These are phyloP conservation scores for Phytophthora ramorum DNA, from an alignment of 352 stramenopile genomes.

Conservation along the genomic window DNA sequence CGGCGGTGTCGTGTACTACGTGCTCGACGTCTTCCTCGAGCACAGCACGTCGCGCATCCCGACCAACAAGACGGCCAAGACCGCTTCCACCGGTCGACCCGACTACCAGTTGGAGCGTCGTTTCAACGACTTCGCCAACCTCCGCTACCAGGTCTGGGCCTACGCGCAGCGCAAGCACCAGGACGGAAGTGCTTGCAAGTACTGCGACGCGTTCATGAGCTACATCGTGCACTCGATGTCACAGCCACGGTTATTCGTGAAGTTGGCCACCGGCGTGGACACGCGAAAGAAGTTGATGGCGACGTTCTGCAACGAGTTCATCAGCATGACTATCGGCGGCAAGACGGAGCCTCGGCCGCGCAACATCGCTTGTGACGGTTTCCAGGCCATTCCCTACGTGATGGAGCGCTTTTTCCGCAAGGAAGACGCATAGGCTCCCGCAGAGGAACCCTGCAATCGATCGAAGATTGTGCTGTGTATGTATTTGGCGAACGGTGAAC, in stretches of 20 bases:
- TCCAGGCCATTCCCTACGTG: slow-evolving; percentile 51
- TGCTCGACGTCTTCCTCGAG: slow-evolving; percentile 66
- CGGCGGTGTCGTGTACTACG: slow-evolving; percentile 55
- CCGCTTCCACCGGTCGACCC: slow-evolving; percentile 26
- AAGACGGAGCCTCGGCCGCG: slow-evolving; percentile 38
- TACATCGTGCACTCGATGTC: slow-evolving; percentile 61
- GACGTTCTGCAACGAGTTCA: slow-evolving; percentile 60
- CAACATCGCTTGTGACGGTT: slow-evolving; percentile 43
- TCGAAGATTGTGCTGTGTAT: slow-evolving; percentile 38
- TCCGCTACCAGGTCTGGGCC: slow-evolving; percentile 57
- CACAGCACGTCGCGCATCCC: slow-evolving; percentile 65
- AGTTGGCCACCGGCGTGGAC: slow-evolving; percentile 43
- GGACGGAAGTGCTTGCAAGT: slow-evolving; percentile 41
- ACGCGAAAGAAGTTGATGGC: slow-evolving; percentile 51
- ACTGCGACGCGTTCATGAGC: slow-evolving; percentile 58
- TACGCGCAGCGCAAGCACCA: slow-evolving; percentile 53
- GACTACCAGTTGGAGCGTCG: slow-evolving; percentile 61
- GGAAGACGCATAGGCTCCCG: slow-evolving; percentile 10
- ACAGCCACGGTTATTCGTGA: slow-evolving; percentile 58
- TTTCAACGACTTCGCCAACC: slow-evolving; percentile 60
- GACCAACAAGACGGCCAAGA: slow-evolving; percentile 50
- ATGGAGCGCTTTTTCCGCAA: slow-evolving; percentile 55
- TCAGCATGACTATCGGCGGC: slow-evolving; percentile 46
- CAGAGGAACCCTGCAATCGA: slow-evolving; percentile 29
- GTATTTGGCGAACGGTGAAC: neutral